Evolutionary conservation across 1,139 yeast genomes (phyloP).

Genomic region (Protomyces lactucae-debilis): DNA sequence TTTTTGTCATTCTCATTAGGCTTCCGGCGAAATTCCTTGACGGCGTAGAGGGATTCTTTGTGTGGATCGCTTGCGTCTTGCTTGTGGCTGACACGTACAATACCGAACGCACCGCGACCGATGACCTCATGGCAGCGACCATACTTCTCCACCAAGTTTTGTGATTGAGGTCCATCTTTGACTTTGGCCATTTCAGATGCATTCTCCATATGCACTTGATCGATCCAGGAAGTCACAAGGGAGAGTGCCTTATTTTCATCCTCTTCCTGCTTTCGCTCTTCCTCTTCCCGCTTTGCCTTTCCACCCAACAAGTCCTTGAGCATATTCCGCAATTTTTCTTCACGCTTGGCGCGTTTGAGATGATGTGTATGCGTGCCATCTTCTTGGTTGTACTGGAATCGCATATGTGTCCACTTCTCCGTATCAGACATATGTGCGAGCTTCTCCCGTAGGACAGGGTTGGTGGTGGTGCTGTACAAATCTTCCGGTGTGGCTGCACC

Average conservation of each 20-base stretch:
- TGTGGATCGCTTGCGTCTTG: constrained; percentile 42
- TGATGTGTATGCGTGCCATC: constrained; percentile 77
- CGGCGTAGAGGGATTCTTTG: constrained; percentile 61
- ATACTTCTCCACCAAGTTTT: constrained; percentile 55
- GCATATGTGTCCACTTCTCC: constrained; percentile 10
- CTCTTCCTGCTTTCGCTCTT: constrained; percentile 53
- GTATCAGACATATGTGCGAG: constrained; percentile 16
- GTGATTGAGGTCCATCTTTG: constrained; percentile 41
- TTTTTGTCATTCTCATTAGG: constrained; percentile 54
- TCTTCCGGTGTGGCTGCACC: constrained; percentile 9
- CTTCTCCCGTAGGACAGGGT: constrained; percentile 10
- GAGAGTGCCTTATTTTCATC: constrained; percentile 53
- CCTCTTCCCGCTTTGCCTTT: constrained; percentile 42
- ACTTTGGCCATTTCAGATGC: constrained; percentile 31
- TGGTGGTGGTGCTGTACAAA: background rate
- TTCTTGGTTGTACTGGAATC: constrained; percentile 21
- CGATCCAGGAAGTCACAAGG: constrained; percentile 74
- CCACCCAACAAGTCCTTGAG: constrained; percentile 65
- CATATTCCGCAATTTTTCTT: constrained; percentile 82
- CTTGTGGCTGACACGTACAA: constrained; percentile 67
- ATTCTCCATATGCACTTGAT: constrained; percentile 45
- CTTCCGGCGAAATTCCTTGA: constrained; percentile 66
- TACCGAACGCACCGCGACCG: constrained; percentile 78
- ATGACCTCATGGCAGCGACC: constrained; percentile 76
- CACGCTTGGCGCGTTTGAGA: constrained; percentile 70